These are phyloP conservation scores for Sicyos baderoa DNA, from an alignment of 306 rosid genomes.

Conservation along the genomic window DNA sequence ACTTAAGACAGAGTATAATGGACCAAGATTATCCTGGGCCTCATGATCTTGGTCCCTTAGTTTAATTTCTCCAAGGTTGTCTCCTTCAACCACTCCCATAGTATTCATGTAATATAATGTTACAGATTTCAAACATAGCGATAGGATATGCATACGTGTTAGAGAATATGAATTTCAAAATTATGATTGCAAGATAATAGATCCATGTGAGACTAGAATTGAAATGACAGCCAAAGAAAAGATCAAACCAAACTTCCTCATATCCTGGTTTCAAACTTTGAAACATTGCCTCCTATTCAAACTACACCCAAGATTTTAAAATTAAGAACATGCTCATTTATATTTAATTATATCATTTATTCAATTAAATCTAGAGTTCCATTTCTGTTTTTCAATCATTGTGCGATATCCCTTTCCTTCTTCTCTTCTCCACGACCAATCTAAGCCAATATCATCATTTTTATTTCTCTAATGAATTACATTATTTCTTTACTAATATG, in stretches of 20 bases:
- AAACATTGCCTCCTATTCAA: conserved; percentile 84
- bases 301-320: conserved; percentile 41
- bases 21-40: too few relatives aligned
- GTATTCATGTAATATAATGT: too few relatives aligned
- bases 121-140: too few relatives aligned
- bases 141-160: too few relatives aligned
- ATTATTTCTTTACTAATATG: not conserved
- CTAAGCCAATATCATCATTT: conserved; percentile 20
- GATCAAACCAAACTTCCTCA: conserved; percentile 37
- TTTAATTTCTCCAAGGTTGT: too few relatives aligned
- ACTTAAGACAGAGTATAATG: too few relatives aligned
- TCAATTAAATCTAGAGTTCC: conserved; percentile 43
- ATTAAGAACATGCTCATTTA: conserved; percentile 1
- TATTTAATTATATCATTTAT: conserved; percentile 7
- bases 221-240: not conserved
- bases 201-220: not conserved
- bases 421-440: conserved; percentile 25
- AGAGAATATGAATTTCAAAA: too few relatives aligned
- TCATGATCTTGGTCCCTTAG: too few relatives aligned
- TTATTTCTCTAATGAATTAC: not conserved
- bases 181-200: too few relatives aligned
- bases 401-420: conserved; percentile 39
- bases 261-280: conserved; percentile 63
- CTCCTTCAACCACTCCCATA: too few relatives aligned
- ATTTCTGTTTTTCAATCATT: conserved; percentile 49